Evolutionary conservation across 257 asterid species (phyloP).

Genomic region (Solanum pimpinellifolium): DNA sequence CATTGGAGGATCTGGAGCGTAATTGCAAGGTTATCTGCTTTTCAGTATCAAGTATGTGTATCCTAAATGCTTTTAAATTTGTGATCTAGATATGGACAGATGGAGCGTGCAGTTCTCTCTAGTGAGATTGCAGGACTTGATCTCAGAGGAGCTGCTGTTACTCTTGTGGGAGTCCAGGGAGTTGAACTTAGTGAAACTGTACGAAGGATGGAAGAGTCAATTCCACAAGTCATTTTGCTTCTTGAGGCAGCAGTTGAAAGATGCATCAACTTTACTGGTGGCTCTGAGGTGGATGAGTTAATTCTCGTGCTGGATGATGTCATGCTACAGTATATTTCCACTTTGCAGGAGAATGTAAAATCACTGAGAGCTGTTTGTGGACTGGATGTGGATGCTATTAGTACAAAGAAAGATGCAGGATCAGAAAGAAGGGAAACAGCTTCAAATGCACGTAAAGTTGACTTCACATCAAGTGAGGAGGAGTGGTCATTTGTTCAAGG

Average conservation of each 20-base stretch:
- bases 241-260: conserved; percentile 96
- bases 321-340: conserved; percentile 69
- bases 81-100: conserved; percentile 73
- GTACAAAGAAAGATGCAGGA: conserved; percentile 64
- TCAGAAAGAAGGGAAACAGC: conserved; percentile 61
- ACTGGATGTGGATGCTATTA: conserved; percentile 53
- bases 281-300: conserved; percentile 91
- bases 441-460: conserved; percentile 54
- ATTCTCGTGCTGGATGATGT: conserved; percentile 81
- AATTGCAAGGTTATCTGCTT: background rate
- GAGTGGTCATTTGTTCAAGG: conserved; percentile 99
- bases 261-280: conserved; percentile 92
- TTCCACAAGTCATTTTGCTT: conserved; percentile 73
- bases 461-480: conserved; percentile 76
- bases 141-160: conserved; percentile 89
- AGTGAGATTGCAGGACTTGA: conserved; percentile 80
- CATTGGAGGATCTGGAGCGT: background rate
- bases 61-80: background rate
- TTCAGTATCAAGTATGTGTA: background rate
- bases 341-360: conserved; percentile 82
- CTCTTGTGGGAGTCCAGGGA: conserved; percentile 84
- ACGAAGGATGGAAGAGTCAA: conserved; percentile 94
- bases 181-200: conserved; percentile 98
- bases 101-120: conserved; percentile 80
- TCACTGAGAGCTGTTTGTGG: conserved; percentile 84